phyloP scores from a whole-genome alignment of 352 stramenopile species.

The Phytophthora kernoviae region DNA sequence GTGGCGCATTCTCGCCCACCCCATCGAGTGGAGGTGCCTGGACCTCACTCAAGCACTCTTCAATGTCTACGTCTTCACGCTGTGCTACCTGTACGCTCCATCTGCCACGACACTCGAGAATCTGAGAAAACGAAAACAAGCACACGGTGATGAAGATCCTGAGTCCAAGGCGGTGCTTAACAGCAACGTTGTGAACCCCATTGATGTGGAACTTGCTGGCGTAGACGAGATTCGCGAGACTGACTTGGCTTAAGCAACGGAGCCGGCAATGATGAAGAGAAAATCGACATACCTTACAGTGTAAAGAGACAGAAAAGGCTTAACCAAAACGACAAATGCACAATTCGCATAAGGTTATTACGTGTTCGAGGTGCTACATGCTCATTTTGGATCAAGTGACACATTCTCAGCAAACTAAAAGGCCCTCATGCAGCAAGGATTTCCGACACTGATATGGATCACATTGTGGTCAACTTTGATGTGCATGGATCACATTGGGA shows the following conservation, averaged over 20 bases:
- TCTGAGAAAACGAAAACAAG: slow-evolving; percentile 29
- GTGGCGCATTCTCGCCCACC: slow-evolving; percentile 47
- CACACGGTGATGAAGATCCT: slow-evolving; percentile 6
- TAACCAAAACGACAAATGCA: no score
- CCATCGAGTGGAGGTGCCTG: slow-evolving; percentile 51
- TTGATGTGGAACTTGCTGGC: slow-evolving; percentile 22
- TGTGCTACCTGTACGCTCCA: slow-evolving; percentile 64
- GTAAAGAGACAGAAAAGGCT: no score
- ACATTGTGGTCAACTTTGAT: no score
- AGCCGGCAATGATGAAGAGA: no score
- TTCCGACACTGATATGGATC: no score
- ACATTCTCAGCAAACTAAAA: no score
- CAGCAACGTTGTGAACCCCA: slow-evolving; percentile 6
- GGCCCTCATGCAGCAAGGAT: no score
- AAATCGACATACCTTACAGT: no score
- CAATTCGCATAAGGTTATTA: no score
- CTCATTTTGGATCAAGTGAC: no score
- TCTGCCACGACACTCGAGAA: slow-evolving; percentile 41
- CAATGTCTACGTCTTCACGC: slow-evolving; percentile 62
- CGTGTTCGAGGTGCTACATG: no score
- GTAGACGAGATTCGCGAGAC: slow-evolving; percentile 20
- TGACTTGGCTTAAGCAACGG: slow-evolving; percentile 15
- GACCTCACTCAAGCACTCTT: slow-evolving; percentile 60
- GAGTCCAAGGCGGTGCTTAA: slow-evolving; percentile 14
- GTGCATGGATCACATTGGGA: no score